Conservation (phyloP, 2,329 filamentous ascomycete species). For the Fusarium oxysporum region DNA sequence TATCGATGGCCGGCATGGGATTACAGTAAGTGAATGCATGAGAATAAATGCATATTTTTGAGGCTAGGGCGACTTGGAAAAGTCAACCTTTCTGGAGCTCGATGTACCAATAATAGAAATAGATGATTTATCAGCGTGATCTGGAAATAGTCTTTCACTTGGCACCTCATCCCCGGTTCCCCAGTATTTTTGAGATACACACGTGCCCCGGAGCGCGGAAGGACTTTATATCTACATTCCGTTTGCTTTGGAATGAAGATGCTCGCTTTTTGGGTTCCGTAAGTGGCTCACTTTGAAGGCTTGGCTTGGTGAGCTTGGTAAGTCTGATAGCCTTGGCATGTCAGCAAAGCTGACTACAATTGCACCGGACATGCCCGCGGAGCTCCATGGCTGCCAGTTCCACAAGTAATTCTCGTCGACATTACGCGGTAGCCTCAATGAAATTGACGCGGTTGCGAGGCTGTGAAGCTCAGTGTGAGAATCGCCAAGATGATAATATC, state of each 20-base stretch:
- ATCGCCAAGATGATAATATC: background rate
- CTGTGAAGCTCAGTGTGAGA: background rate
- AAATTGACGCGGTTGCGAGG: background rate
- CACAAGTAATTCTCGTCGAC: fast-evolving
- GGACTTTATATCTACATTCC: fast-evolving
- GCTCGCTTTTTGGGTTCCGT: fast-evolving
- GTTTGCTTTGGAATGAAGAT: fast-evolving
- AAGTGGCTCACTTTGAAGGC: fast-evolving
- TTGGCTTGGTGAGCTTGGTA: background rate
- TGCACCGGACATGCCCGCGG: conserved; percentile 3
- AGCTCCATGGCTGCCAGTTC: background rate
- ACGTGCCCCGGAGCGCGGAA: background rate
- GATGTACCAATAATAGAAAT: too few relatives aligned
- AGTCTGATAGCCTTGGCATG: background rate
- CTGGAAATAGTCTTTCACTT: background rate
- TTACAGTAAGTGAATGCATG: background rate
- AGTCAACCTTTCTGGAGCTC: fast-evolving
- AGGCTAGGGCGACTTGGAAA: background rate
- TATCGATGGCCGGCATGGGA: background rate
- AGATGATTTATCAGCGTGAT: background rate
- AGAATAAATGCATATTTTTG: background rate
- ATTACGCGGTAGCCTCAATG: background rate
- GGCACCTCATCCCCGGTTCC: background rate
- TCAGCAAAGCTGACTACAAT: background rate
- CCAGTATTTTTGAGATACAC: background rate